phyloP scores from a whole-genome alignment of 805 yeast genomes.

The Pichia nanzhaoensis region DNA sequence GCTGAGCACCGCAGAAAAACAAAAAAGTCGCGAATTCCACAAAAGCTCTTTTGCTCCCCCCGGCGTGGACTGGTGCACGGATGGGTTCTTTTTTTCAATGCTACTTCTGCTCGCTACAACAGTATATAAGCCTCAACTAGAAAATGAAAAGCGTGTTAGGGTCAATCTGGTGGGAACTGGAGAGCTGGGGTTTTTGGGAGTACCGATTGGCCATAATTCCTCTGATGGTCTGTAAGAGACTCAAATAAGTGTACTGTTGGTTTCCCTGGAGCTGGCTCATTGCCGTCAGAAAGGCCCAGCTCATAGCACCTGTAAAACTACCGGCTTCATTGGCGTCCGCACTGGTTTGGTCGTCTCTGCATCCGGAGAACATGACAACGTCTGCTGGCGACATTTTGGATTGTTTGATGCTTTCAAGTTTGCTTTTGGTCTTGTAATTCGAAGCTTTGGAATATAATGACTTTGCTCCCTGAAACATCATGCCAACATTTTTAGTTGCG shows the following conservation, averaged over 20 bases:
- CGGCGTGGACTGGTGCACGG: too few relatives aligned
- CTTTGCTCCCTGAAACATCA: conserved; percentile 37
- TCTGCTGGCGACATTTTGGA: conserved; percentile 71
- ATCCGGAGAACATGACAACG: conserved; percentile 69
- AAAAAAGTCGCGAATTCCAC: not conserved
- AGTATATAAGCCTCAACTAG: conserved; percentile 11
- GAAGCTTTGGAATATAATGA: conserved; percentile 27
- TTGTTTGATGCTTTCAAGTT: conserved; percentile 38
- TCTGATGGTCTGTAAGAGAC: conserved; percentile 67
- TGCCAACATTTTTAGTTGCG: conserved; percentile 46
- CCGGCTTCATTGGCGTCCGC: conserved; percentile 78
- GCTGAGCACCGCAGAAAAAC: not conserved
- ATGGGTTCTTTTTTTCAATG: too few relatives aligned
- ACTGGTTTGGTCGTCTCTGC: conserved; percentile 77
- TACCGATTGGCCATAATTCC: conserved; percentile 54
- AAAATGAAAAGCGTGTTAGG: conserved; percentile 35
- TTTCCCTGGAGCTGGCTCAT: conserved; percentile 46
- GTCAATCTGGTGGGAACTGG: conserved; percentile 78
- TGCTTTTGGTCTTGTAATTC: conserved; percentile 26
- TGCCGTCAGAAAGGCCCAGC: conserved; percentile 67
- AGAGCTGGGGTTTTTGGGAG: conserved; percentile 77
- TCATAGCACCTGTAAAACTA: conserved; percentile 75
- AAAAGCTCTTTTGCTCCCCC: too few relatives aligned
- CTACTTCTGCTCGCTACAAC: too few relatives aligned
- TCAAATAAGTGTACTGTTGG: conserved; percentile 52